These are phyloP conservation scores for Hevea brasiliensis DNA, from an alignment of 345 rosid species.

Conservation along the genomic window DNA sequence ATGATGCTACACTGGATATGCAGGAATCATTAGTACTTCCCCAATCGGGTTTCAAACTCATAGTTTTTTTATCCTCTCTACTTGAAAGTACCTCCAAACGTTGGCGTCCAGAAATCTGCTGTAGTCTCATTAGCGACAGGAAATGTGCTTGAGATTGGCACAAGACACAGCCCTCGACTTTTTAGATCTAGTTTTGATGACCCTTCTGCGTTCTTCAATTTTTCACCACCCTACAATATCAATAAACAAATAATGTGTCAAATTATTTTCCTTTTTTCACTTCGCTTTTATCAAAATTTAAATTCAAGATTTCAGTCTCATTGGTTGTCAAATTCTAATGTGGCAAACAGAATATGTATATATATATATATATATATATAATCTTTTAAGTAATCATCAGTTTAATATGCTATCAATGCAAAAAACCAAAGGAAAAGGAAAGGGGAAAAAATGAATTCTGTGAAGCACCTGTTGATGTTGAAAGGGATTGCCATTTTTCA, in stretches of 20 bases:
- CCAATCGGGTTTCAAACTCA: no score
- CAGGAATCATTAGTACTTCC: no score
- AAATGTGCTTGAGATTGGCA: conserved; percentile 34
- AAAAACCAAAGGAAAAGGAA: not conserved
- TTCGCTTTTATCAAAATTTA: no score
- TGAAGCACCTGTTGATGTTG: conserved; percentile 23
- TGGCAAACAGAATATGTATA: no score
- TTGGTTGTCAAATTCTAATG: no score
- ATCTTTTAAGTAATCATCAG: no score
- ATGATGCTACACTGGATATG: no score
- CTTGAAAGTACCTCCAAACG: conserved; percentile 33
- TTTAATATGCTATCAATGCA: not conserved
- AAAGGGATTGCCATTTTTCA: conserved; percentile 27
- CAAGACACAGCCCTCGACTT: conserved; percentile 34
- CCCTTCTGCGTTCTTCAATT: conserved; percentile 10
- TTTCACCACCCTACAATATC: conserved; percentile 5
- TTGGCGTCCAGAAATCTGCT: conserved; percentile 37
- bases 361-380: no score
- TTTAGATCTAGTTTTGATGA: conserved; percentile 22
- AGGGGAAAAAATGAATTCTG: not conserved
- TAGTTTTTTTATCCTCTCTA: not conserved
- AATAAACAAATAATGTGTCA: not conserved
- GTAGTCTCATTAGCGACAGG: conserved; percentile 33
- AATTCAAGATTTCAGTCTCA: no score
- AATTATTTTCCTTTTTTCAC: no score